These are phyloP conservation scores for Magnusiomyces sp. DNA, from an alignment of 1,139 yeast genomes.

Conservation along the genomic window DNA sequence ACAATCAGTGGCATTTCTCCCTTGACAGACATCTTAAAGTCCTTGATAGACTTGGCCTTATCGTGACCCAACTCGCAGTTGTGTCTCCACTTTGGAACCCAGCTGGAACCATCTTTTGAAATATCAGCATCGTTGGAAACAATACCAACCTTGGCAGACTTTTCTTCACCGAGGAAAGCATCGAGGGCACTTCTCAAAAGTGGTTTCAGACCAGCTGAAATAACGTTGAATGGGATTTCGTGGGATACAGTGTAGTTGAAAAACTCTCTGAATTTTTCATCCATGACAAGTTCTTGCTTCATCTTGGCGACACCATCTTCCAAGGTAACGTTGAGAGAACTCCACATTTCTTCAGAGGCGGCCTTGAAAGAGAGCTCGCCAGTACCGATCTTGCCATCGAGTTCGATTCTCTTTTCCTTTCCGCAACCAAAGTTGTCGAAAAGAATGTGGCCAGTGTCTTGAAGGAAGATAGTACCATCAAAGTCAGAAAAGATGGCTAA, in stretches of 20 bases:
- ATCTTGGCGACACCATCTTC: conserved; percentile 50
- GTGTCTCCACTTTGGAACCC: conserved; percentile 56
- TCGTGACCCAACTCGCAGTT: conserved; percentile 60
- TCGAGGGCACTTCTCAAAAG: conserved; percentile 51
- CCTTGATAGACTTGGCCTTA: conserved; percentile 51
- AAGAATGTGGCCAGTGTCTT: conserved; percentile 40
- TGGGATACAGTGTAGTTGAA: conserved; percentile 45
- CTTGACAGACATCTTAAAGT: conserved; percentile 31
- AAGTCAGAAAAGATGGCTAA: conserved; percentile 36
- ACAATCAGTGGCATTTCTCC: conserved; percentile 30
- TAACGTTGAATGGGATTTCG: conserved; percentile 51
- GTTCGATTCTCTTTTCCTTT: conserved; percentile 30
- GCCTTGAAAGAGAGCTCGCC: conserved; percentile 33
- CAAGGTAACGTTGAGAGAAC: conserved; percentile 35
- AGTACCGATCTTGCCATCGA: conserved; percentile 33
- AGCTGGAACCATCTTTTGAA: conserved; percentile 35
- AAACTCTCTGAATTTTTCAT: conserved; percentile 50
- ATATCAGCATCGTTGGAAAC: conserved; percentile 50
- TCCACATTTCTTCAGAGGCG: conserved; percentile 40
- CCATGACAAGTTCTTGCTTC: conserved; percentile 45
- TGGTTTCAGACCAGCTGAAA: conserved; percentile 62
- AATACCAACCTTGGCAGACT: conserved; percentile 47
- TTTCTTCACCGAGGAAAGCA: conserved; percentile 49
- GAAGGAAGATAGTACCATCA: conserved; percentile 40
- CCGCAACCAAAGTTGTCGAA: conserved; percentile 40